Conservation (phyloP, 2,329 filamentous ascomycete genomes). For the Fusarium torulosum region DNA sequence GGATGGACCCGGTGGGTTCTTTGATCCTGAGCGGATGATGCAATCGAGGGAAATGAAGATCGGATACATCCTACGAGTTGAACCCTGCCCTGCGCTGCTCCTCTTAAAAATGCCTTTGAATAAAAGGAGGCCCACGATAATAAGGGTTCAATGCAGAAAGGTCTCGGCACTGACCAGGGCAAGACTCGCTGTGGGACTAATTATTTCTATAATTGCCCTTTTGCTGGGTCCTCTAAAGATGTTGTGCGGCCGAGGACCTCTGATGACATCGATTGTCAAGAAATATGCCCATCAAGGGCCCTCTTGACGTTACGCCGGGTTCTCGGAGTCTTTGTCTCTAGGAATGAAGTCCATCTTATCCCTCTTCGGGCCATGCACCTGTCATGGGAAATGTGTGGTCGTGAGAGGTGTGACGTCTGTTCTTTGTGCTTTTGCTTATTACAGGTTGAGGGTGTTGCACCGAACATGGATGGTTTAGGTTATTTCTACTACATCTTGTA, state of each 20-base stretch:
- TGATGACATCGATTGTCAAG: constrained; percentile 37
- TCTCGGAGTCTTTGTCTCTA: not conserved
- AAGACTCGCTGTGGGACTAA: constrained; percentile 19
- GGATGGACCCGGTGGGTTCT: constrained; percentile 22
- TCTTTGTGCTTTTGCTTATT: constrained; percentile 27
- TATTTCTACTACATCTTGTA: constrained; percentile 5
- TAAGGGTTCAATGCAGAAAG: constrained; percentile 3
- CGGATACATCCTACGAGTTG: constrained; percentile 24
- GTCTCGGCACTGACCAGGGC: constrained; percentile 15
- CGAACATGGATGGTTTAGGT: constrained; percentile 10
- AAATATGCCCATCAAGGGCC: constrained; percentile 7
- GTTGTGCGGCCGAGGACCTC: constrained; percentile 22
- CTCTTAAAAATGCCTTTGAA: not conserved
- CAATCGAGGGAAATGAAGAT: constrained; percentile 23
- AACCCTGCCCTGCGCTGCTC: constrained; percentile 6
- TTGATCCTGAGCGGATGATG: constrained; percentile 9
- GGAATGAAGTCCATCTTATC: constrained; percentile 11
- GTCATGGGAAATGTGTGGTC: constrained; percentile 18
- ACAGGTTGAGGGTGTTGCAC: constrained; percentile 29
- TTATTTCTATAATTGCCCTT: constrained; percentile 1
- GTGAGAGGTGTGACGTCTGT: constrained; percentile 34
- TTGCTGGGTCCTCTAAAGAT: not conserved
- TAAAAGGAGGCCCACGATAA: not conserved
- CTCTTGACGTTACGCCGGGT: constrained; percentile 6
- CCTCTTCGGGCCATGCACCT: constrained; percentile 2